Evolutionary conservation across 2,329 filamentous ascomycete genomes (phyloP).

Genomic region (Cytospora mali): DNA sequence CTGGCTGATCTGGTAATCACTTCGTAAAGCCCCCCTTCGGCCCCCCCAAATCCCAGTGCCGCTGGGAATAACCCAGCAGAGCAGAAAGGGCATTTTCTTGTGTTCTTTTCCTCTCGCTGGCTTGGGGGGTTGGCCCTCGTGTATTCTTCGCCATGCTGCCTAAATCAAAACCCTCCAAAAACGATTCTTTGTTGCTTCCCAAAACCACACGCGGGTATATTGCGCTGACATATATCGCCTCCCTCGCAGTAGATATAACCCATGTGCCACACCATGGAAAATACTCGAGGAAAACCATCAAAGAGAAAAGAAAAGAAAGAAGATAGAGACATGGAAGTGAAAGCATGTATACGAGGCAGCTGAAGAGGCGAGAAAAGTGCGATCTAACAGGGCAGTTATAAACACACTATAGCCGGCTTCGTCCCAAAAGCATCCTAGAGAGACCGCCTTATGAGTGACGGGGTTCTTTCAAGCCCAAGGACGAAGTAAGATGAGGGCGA

Average conservation of each 20-base stretch:
- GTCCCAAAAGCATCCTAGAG: neutral
- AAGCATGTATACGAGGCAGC: neutral
- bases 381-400: neutral
- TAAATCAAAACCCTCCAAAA: neutral
- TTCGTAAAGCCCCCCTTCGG: neutral
- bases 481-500: neutral
- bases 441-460: neutral
- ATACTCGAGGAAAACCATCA: neutral
- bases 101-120: neutral
- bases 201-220: neutral
- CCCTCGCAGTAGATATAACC: neutral
- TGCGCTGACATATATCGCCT: neutral
- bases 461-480: neutral
- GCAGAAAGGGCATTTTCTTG: no score
- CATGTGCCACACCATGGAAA: neutral
- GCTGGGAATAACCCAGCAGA: neutral
- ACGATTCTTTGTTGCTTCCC: no score
- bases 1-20: neutral
- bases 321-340: neutral
- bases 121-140: neutral
- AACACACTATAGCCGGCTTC: neutral
- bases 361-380: neutral
- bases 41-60: neutral
- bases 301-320: neutral
- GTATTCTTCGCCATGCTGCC: neutral